These are phyloP conservation scores for Penicillium diatomitis DNA, from an alignment of 495 filamentous ascomycete species.

Conservation along the genomic window DNA sequence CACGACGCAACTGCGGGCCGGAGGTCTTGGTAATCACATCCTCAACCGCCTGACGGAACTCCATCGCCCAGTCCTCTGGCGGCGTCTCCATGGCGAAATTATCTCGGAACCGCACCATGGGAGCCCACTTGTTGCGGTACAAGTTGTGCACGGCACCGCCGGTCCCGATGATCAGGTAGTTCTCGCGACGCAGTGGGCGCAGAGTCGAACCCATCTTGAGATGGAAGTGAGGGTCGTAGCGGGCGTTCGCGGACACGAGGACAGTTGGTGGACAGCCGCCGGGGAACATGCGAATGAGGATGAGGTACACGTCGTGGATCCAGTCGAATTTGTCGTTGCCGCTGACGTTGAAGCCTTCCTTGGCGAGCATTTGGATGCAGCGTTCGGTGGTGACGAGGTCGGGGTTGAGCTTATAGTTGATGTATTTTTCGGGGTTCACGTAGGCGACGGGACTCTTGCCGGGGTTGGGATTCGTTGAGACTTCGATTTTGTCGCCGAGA, in stretches of 20 bases:
- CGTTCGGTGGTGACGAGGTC: slow-evolving; percentile 39
- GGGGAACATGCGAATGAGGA: slow-evolving; percentile 57
- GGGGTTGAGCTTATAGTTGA: slow-evolving; percentile 44
- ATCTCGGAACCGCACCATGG: slow-evolving; percentile 49
- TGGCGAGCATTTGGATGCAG: slow-evolving; percentile 34
- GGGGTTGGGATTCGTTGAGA: slow-evolving; percentile 47
- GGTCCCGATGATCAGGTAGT: slow-evolving; percentile 49
- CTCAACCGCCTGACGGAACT: slow-evolving; percentile 52
- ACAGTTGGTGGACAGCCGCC: slow-evolving; percentile 46
- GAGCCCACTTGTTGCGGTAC: slow-evolving; percentile 52
- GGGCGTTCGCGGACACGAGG: slow-evolving; percentile 47
- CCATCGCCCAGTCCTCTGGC: slow-evolving; percentile 46
- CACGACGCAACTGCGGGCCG: slow-evolving; percentile 38
- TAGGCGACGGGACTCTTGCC: slow-evolving; percentile 48
- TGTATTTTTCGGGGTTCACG: slow-evolving; percentile 50
- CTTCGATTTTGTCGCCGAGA: slow-evolving; percentile 37
- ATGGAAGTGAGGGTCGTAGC: slow-evolving; percentile 54
- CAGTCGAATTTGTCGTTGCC: slow-evolving; percentile 46
- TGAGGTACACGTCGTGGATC: slow-evolving; percentile 58
- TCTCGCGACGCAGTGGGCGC: slow-evolving; percentile 38
- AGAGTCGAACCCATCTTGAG: slow-evolving; percentile 44
- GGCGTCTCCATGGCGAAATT: slow-evolving; percentile 50
- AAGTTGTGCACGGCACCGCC: slow-evolving; percentile 57
- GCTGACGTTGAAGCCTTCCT: slow-evolving; percentile 40
- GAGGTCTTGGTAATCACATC: slow-evolving; percentile 42